A percentile compares a stretch with the other conserved stretches of the same genome.
Conservation (phyloP, 2,329 filamentous ascomycete genomes). For the Metarhizium rileyi region DNA sequence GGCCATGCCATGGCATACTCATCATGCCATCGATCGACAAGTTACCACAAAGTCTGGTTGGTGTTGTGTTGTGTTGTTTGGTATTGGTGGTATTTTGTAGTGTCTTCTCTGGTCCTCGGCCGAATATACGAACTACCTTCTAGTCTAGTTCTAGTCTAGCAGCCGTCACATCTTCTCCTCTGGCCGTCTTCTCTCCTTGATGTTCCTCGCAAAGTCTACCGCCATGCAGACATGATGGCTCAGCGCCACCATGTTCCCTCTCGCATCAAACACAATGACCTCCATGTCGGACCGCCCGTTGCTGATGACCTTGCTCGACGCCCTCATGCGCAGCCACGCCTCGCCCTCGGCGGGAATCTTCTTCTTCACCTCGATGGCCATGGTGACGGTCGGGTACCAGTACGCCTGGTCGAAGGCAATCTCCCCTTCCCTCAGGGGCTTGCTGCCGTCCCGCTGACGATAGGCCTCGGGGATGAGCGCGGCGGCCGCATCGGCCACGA, state of each 20-base stretch:
- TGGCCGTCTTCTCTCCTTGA: conserved; percentile 3
- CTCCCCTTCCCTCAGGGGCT: conserved; percentile 7
- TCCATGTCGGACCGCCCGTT: conserved; percentile 70
- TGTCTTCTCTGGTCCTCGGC: too few species aligned
- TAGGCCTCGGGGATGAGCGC: conserved; percentile 53
- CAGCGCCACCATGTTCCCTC: conserved; percentile 20
- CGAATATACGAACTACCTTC: too few species aligned
- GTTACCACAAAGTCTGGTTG: too few species aligned
- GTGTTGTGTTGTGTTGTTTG: too few species aligned
- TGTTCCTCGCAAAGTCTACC: conserved; percentile 17
- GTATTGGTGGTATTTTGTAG: too few species aligned
- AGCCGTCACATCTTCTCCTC: neutral
- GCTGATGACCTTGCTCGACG: conserved; percentile 54
- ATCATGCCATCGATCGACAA: too few species aligned
- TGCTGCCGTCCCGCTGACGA: conserved; percentile 18
- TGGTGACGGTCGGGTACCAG: conserved; percentile 68
- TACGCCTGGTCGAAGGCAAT: conserved; percentile 27
- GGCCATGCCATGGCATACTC: too few species aligned
- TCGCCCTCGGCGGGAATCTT: conserved; percentile 55
- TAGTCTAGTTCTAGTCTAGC: too few species aligned
- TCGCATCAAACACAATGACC: conserved; percentile 50
- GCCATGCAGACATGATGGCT: conserved; percentile 21
- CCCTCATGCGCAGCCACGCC: conserved; percentile 61
- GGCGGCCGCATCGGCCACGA: conserved; percentile 54
- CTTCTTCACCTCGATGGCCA: conserved; percentile 74